Percentiles rank a stretch among this genome's conserved stretches.
phyloP scores from a whole-genome alignment of 2,329 filamentous ascomycete genomes.

The Cryphonectria nitschkei region DNA sequence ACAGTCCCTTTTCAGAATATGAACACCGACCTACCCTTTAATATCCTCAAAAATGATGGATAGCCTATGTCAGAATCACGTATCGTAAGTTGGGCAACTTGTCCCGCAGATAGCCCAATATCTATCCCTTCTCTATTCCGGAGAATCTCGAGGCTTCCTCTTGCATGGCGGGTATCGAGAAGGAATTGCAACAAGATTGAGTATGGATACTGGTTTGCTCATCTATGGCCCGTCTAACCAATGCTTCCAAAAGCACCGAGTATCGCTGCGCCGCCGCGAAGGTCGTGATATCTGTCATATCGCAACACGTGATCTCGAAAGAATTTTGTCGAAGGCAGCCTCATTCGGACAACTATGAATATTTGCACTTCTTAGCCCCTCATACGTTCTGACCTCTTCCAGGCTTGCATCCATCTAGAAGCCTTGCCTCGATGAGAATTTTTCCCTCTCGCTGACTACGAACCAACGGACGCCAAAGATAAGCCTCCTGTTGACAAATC shows the following conservation, averaged over 20 bases:
- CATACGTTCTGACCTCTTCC: background rate
- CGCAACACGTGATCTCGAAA: background rate
- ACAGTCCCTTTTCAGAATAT: background rate
- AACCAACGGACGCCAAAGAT: background rate
- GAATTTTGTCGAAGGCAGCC: background rate
- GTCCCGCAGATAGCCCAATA: background rate
- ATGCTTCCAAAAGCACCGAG: background rate
- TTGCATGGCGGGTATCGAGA: background rate
- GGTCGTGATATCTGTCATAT: background rate
- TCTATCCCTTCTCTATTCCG: background rate
- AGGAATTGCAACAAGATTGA: background rate
- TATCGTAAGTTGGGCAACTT: background rate
- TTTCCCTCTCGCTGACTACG: background rate
- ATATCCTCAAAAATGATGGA: background rate
- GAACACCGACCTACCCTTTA: too few relatives aligned
- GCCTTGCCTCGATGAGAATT: background rate
- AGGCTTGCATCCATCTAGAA: background rate
- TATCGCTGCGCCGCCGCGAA: background rate
- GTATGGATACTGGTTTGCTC: background rate
- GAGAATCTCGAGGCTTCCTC: background rate
- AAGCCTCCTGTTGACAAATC: background rate
- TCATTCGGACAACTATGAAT: background rate
- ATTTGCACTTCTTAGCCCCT: too few relatives aligned
- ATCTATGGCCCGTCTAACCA: background rate
- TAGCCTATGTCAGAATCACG: background rate